A percentile compares a stretch with the other conserved stretches of the same genome.
Evolutionary conservation across 331 rosid genomes (phyloP).

Genomic region (Dryas integrifolia): DNA sequence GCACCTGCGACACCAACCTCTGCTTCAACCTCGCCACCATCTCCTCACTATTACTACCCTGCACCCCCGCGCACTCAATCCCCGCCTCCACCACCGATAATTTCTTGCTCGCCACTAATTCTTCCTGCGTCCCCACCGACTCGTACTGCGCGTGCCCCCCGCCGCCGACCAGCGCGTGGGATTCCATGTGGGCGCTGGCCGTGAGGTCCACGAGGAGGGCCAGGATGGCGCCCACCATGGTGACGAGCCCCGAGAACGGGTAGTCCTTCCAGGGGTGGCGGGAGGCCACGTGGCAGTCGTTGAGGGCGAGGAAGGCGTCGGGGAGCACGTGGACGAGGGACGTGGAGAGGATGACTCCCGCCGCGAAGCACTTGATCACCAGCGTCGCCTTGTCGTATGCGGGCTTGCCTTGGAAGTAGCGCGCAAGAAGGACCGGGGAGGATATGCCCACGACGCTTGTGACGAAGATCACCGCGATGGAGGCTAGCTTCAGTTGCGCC

Average conservation of each 20-base stretch:
- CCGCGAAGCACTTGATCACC: slow-evolving; percentile 80
- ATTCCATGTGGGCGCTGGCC: slow-evolving; percentile 68
- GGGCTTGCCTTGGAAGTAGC: slow-evolving; percentile 72
- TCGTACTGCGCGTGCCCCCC: slow-evolving; percentile 30
- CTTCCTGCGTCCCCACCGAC: slow-evolving; percentile 39
- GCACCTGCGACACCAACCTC: slow-evolving; percentile 75
- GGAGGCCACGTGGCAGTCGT: slow-evolving; percentile 77
- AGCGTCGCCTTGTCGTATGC: slow-evolving; percentile 68
- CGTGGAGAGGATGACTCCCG: slow-evolving; percentile 92
- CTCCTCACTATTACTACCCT: slow-evolving; percentile 27
- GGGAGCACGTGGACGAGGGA: slow-evolving; percentile 97
- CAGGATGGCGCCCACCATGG: slow-evolving; percentile 55
- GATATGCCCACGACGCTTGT: slow-evolving; percentile 77
- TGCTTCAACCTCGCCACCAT: slow-evolving; percentile 56
- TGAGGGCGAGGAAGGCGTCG: slow-evolving; percentile 77
- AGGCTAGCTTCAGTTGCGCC: slow-evolving; percentile 51
- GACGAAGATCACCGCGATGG: slow-evolving; percentile 66
- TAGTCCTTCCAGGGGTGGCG: slow-evolving; percentile 85
- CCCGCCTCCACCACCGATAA: not conserved
- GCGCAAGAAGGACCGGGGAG: slow-evolving; percentile 65
- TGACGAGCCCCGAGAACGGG: slow-evolving; percentile 82
- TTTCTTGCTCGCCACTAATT: slow-evolving; percentile 15
- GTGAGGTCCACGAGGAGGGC: slow-evolving; percentile 75
- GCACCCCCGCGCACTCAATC: not conserved
- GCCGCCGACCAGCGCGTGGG: slow-evolving; percentile 27